A percentile compares a stretch with the other conserved stretches of the same genome.
These are phyloP conservation scores for Sphaerobolus stellatus DNA, from an alignment of 1,284 basidiomycete genomes.

Conservation along the genomic window DNA sequence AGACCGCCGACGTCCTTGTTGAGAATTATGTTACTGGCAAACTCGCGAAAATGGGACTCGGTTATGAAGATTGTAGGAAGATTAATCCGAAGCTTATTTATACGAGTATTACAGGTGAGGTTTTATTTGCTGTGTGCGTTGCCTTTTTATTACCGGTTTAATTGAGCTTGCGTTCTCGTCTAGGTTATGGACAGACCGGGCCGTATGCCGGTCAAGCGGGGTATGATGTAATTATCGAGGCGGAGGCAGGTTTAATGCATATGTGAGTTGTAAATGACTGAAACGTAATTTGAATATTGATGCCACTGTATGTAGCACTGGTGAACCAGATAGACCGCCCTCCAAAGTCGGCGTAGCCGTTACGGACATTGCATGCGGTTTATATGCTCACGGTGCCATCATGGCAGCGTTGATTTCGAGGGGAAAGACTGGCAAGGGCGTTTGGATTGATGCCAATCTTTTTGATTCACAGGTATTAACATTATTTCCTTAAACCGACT, in stretches of 20 bases:
- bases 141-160: slow-evolving; percentile 1
- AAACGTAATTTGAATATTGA: not conserved
- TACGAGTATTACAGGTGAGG: slow-evolving; percentile 82
- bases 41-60: slow-evolving; percentile 80
- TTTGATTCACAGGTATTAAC: slow-evolving; percentile 76
- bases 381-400: slow-evolving; percentile 93
- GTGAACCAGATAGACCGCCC: slow-evolving; percentile 84
- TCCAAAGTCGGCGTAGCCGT: slow-evolving; percentile 91
- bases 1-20: slow-evolving; percentile 80
- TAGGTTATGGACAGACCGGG: slow-evolving; percentile 93
- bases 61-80: slow-evolving; percentile 78
- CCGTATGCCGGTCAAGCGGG: slow-evolving; percentile 83
- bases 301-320: slow-evolving; percentile 57
- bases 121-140: too few species aligned
- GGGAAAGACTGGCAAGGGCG: slow-evolving; percentile 81
- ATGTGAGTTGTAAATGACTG: slow-evolving; percentile 49
- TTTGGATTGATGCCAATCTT: slow-evolving; percentile 88
- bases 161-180: not conserved
- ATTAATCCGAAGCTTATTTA: slow-evolving; percentile 87
- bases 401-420: slow-evolving; percentile 87
- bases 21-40: slow-evolving; percentile 89
- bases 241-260: slow-evolving; percentile 92
- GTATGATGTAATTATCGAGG: slow-evolving; percentile 90
- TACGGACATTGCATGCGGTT: slow-evolving; percentile 86
- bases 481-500: not conserved